phyloP scores from a whole-genome alignment of 495 filamentous ascomycete species.

The Penicillium samsonianum region DNA sequence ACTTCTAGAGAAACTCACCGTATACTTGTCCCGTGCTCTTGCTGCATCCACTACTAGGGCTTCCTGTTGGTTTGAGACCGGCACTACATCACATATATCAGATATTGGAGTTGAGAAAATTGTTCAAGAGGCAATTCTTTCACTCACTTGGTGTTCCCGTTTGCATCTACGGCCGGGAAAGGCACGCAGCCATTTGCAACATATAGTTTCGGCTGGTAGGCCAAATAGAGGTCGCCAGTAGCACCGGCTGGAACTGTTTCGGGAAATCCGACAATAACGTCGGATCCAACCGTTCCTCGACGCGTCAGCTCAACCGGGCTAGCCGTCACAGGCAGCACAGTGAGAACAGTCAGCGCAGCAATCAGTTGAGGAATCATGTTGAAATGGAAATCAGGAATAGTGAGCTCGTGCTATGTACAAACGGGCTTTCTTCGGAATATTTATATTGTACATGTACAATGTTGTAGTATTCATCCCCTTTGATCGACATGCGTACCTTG shows the following conservation, averaged over 20 bases:
- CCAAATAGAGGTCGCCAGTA: conserved; percentile 44
- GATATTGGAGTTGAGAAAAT: neutral
- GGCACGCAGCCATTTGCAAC: conserved; percentile 57
- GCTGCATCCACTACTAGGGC: conserved; percentile 41
- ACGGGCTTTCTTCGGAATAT: neutral
- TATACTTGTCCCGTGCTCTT: conserved; percentile 54
- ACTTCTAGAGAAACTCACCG: conserved; percentile 2
- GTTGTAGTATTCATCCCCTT: neutral
- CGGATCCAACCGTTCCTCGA: conserved; percentile 43
- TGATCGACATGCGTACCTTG: neutral
- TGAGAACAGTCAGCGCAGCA: conserved; percentile 16
- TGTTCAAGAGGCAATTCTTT: neutral
- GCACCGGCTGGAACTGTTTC: conserved; percentile 48
- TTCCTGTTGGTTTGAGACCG: conserved; percentile 42
- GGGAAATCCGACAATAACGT: conserved; percentile 48
- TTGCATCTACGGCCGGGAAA: conserved; percentile 53
- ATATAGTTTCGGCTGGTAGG: conserved; percentile 52
- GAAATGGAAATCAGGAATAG: neutral
- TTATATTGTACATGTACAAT: neutral
- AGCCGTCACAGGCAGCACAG: conserved; percentile 20
- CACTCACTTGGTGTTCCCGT: conserved; percentile 50
- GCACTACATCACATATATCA: conserved; percentile 22
- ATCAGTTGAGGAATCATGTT: conserved; percentile 13
- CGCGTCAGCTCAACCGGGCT: conserved; percentile 16
- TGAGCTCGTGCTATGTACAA: neutral